Conservation (phyloP, 192 early-diverging fungal species). For the Mortierella hygrophila region DNA sequence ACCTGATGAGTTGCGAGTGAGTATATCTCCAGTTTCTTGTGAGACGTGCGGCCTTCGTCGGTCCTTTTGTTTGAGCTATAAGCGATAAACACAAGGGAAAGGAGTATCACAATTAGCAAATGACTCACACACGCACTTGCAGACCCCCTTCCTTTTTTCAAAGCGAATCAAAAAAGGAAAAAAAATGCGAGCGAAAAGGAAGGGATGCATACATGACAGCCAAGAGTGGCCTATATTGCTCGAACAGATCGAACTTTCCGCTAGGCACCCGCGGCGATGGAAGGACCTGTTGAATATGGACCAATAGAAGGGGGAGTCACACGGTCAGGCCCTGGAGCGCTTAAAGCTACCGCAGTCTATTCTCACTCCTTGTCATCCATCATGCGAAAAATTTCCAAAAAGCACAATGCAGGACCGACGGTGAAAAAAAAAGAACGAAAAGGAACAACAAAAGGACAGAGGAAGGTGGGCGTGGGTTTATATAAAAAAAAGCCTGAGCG, state of each 20-base stretch:
- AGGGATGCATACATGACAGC: constrained; percentile 58
- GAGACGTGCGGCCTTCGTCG: constrained; percentile 12
- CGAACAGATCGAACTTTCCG: constrained; percentile 50
- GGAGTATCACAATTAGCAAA: background rate
- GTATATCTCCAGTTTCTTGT: constrained; percentile 62
- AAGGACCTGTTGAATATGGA: constrained; percentile 35
- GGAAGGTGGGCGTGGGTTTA: background rate
- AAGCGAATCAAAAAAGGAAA: background rate
- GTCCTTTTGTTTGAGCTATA: constrained; percentile 20
- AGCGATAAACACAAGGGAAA: background rate
- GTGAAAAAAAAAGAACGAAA: background rate
- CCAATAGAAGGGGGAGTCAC: background rate
- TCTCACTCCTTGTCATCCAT: constrained; percentile 2
- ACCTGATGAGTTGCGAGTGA: constrained; percentile 68
- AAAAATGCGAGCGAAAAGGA: background rate
- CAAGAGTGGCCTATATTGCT: constrained; percentile 61
- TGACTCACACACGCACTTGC: background rate
- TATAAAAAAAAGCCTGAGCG: background rate
- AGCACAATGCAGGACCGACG: background rate
- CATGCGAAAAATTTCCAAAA: background rate
- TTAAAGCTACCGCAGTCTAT: constrained; percentile 10
- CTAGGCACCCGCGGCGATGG: constrained; percentile 34
- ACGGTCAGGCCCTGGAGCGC: background rate
- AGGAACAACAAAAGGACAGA: background rate
- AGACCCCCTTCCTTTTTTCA: background rate